Evolutionary conservation across 169 alveolate genomes (phyloP).

Genomic region (Cryptosporidium muris): DNA sequence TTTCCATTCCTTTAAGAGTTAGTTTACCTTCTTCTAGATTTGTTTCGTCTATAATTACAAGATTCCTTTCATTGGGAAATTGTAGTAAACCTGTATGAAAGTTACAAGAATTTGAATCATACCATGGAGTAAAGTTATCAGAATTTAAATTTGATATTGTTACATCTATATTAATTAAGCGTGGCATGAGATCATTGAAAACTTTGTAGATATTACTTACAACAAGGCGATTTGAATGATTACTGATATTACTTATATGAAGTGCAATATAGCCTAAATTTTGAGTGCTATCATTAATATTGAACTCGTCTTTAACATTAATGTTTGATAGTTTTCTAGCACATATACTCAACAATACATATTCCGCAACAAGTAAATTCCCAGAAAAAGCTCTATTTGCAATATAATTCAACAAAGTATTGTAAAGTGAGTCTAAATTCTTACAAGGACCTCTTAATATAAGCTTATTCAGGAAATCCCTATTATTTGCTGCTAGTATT

Average conservation of each 20-base stretch:
- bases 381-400: slow-evolving; percentile 17
- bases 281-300: background rate
- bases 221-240: background rate
- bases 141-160: slow-evolving; percentile 3
- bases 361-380: slow-evolving; percentile 28
- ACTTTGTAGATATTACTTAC: background rate
- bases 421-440: background rate
- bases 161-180: slow-evolving; percentile 7
- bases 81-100: slow-evolving; percentile 58
- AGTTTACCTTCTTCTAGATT: slow-evolving; percentile 28
- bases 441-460: background rate
- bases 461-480: slow-evolving; percentile 4
- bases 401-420: slow-evolving; percentile 3
- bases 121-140: slow-evolving; percentile 13
- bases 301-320: background rate
- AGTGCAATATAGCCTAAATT: background rate
- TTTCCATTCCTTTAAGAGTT: slow-evolving; percentile 32
- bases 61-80: slow-evolving; percentile 29
- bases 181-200: background rate
- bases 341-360: slow-evolving; percentile 37
- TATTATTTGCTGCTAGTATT: background rate
- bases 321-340: slow-evolving; percentile 1
- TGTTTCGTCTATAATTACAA: slow-evolving; percentile 38
- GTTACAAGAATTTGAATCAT: slow-evolving; percentile 4
- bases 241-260: slow-evolving; percentile 11